Evolutionary conservation across 306 rosid species (phyloP), one percentile per base, ranked within the genome.

Genomic region (Neltuma alba): DNA sequence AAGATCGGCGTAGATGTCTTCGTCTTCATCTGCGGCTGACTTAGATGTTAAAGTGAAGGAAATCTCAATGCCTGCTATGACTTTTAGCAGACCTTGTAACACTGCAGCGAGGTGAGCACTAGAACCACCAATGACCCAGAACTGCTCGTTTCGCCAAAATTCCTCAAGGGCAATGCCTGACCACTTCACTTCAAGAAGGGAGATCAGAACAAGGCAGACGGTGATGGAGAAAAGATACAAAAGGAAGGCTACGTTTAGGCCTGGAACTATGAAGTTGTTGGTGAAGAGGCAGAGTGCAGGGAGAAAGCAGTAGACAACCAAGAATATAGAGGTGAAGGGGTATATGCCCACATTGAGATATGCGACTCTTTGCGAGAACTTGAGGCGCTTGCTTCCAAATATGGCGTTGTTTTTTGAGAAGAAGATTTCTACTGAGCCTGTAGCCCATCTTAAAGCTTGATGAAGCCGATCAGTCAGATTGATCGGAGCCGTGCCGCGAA

Each of bases 381-480:
- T 93, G 65, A 93, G 94, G 61, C 98, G 97, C n/a, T 81, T 81
- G 75, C 81, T 89, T 9, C 88, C 94, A 3, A 91, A 89, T n/a
- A 91, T 10, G 0, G 98, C 92, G 25, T 93, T 93, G 90, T 93
- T 93, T 77, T 72, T 80, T 0, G 98, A 93, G 93, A 85, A 93
- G 88, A 91, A 93, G 67, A 91, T 93, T 76, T 93, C 98, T 2
- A 93, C 94, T 0, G 98, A 91, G 27, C 98, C 98, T 1, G 94
- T 93, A 12, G 98, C 98, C 98, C 98, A 93, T 65, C 94, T 82
- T 8, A 93, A 88, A 58, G 90, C 98, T 55, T 93, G 98, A 84
- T 93, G 97, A 7, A 93, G 88, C 0, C 97, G 89, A 60, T 93
- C 98, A 0, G 98, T 93, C 54, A 93, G 93, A 64, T 93, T 93